These are phyloP conservation scores for Verruconis gallopava DNA, from an alignment of 2,329 filamentous ascomycete genomes.

Conservation along the genomic window DNA sequence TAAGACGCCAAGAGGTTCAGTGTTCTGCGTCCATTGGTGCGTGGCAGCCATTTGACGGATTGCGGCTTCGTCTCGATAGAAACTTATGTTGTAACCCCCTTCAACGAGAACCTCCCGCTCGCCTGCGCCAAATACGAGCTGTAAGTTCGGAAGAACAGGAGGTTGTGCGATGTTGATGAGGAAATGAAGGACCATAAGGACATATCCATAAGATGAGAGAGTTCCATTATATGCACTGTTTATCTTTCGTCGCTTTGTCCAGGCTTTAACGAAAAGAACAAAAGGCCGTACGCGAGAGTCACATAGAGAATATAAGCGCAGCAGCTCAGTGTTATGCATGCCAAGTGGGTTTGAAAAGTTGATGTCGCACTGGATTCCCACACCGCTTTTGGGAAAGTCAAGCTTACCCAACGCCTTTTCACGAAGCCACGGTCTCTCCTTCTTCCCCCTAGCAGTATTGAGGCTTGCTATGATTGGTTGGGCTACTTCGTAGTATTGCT, in stretches of 20 bases:
- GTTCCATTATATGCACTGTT: constrained; percentile 81
- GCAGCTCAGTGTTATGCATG: constrained; percentile 68
- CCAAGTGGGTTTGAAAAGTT: constrained; percentile 80
- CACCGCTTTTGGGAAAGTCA: constrained; percentile 63
- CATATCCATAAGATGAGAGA: constrained; percentile 80
- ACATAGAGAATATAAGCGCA: constrained; percentile 70
- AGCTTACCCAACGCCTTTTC: constrained; percentile 40
- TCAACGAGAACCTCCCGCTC: constrained; percentile 16
- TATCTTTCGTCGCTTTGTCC: constrained; percentile 75
- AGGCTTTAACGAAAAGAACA: constrained; percentile 78
- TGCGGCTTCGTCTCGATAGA: constrained; percentile 62
- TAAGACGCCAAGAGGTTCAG: constrained; percentile 55
- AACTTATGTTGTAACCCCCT: constrained; percentile 57
- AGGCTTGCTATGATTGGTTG: background rate
- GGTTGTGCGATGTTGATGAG: constrained; percentile 70
- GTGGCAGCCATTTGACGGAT: constrained; percentile 48
- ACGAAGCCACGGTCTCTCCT: constrained; percentile 24
- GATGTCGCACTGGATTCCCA: constrained; percentile 83
- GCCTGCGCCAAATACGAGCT: constrained; percentile 34
- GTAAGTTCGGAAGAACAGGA: constrained; percentile 75
- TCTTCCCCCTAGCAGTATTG: background rate
- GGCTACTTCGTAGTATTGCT: constrained; percentile 6
- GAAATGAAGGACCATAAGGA: constrained; percentile 85
- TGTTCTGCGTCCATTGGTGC: constrained; percentile 53
- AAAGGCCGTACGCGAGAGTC: constrained; percentile 66